These are phyloP conservation scores for Echium plantagineum DNA, from an alignment of 257 asterid species.

Conservation along the genomic window DNA sequence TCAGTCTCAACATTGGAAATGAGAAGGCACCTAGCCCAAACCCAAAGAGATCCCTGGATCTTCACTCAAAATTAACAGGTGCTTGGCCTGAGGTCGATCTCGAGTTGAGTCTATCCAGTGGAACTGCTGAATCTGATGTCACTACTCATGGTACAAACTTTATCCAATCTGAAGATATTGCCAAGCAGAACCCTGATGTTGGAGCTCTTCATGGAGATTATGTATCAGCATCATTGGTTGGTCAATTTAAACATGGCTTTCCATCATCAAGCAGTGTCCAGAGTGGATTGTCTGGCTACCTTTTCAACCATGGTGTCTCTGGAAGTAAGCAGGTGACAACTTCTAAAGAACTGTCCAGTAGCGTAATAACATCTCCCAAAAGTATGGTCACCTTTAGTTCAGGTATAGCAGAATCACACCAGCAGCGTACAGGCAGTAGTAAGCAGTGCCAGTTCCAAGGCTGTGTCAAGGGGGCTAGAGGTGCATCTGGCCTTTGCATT, in stretches of 20 bases:
- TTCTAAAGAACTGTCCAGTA: conserved; percentile 46
- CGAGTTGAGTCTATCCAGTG: conserved; percentile 63
- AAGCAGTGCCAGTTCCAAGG: conserved; percentile 81
- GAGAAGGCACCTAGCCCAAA: conserved; percentile 44
- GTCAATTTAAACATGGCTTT: conserved; percentile 20
- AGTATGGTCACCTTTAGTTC: conserved; percentile 98
- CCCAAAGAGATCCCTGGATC: conserved; percentile 30
- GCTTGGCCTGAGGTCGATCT: conserved; percentile 58
- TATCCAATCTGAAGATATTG: conserved; percentile 19
- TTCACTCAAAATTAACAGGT: conserved; percentile 23
- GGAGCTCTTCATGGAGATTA: conserved; percentile 33
- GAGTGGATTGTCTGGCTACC: conserved; percentile 24
- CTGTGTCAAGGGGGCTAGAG: conserved; percentile 83
- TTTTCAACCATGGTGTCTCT: conserved; percentile 26
- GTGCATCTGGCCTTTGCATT: conserved; percentile 89
- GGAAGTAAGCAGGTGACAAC: conserved; percentile 22
- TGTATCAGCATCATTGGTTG: conserved; percentile 23
- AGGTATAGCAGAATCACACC: conserved; percentile 61
- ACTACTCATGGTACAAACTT: conserved; percentile 40
- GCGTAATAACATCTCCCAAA: conserved; percentile 48
- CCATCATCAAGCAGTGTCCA: conserved; percentile 23
- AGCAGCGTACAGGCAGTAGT: conserved; percentile 46
- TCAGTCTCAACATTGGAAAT: conserved; percentile 65
- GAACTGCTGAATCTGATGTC: conserved; percentile 53
- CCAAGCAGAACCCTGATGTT: conserved; percentile 14